Percentiles rank a stretch among this genome's conserved stretches.
These are phyloP conservation scores for Bacterosira constricta DNA, from an alignment of 108 stramenopile genomes.

Conservation along the genomic window DNA sequence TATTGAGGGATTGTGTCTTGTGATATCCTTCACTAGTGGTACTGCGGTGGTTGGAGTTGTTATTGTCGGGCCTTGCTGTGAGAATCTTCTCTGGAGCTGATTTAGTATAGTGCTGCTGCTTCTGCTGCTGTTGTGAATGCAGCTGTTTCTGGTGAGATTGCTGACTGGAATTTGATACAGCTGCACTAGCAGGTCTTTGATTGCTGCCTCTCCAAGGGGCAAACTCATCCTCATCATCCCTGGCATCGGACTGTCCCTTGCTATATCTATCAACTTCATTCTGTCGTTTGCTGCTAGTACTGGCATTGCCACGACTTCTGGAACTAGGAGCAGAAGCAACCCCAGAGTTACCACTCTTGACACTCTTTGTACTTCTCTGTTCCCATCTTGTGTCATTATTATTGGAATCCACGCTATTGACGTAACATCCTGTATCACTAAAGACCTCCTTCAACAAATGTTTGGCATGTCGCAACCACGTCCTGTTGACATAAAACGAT, in stretches of 20 bases:
- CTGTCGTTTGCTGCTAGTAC: neutral
- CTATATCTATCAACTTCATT: neutral
- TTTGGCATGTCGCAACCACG: slow-evolving; percentile 41
- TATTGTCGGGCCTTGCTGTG: neutral
- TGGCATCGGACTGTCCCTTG: slow-evolving; percentile 14
- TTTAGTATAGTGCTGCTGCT: no score
- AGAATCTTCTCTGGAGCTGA: neutral
- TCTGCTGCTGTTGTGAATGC: neutral
- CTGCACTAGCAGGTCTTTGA: no score
- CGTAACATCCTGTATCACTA: neutral
- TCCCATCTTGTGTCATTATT: neutral
- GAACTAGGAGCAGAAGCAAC: neutral
- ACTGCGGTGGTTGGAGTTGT: neutral
- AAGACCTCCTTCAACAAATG: slow-evolving; percentile 9
- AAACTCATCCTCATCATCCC: slow-evolving; percentile 44
- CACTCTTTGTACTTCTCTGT: neutral
- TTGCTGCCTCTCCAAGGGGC: slow-evolving; percentile 21
- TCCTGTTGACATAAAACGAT: slow-evolving; percentile 40
- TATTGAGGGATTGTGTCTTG: neutral
- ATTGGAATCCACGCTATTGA: no score
- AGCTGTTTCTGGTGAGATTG: neutral
- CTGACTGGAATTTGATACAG: neutral
- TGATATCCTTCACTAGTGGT: no score
- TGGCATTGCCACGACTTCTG: neutral
- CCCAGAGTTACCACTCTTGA: neutral